Evolutionary conservation across 2,329 filamentous ascomycete genomes (phyloP), one percentile per base, ranked within the genome.

Genomic region (Alternaria conjuncta): DNA sequence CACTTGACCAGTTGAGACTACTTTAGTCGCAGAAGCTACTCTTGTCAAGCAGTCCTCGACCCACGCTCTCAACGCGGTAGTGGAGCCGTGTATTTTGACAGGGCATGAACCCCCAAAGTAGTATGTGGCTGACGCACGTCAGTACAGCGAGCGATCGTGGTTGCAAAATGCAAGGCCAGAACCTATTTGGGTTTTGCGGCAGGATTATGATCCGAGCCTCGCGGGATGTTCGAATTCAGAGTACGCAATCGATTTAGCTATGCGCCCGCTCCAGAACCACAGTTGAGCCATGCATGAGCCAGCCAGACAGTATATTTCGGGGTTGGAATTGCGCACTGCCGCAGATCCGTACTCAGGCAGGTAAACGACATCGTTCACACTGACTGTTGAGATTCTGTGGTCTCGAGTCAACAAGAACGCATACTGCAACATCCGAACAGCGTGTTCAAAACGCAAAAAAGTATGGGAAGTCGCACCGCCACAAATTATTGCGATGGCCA

Each of bases 211-310:
- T 57, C 44, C 28, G 45, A 30, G 45, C n/a, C 44, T 54, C 57
- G 65, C 70, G 68, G 64, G 66, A 67, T 64, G 46, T 13, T 55
- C 47, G 21, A 9, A 56, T 58, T 67, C 60, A 55, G 45, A 51
- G 64, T 75, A 74, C 68, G 69, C 69, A 69, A 76, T 73, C 21
- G 57, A 66, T 64, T 65, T 61, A 60, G 59, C 64, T 28, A 66
- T 64, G 55, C 45, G 50, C 43, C 32, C 36, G 57, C 54, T 36
- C 46, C 43, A 46, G 51, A 43, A 43, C 36, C 30, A 30, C 44
- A 51, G 36, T 49, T 21, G 44, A 53, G 47, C 57, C 45, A 63
- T 63, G 57, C 61, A 60, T 32, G 30, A 60, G 57, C 30, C 44
- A 53, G 45, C 25, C 44, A 56, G 45, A 60, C 45, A 55, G 21